Conservation (phyloP, 2,329 filamentous ascomycete genomes). For the Fusarium brachygibbosum region DNA sequence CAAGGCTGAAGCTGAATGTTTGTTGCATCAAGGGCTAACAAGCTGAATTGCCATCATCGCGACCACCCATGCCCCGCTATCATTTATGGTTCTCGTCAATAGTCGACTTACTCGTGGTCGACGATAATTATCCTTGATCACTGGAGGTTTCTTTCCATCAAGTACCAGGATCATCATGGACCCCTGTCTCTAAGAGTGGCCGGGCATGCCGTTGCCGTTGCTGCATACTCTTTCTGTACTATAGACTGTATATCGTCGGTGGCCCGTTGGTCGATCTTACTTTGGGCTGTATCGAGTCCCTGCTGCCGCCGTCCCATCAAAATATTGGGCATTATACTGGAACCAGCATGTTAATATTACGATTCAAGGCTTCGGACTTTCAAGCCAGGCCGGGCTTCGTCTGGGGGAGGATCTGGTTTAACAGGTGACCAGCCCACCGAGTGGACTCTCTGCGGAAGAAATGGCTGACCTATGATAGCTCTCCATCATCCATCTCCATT, state of each 20-base stretch:
- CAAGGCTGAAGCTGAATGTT: slow-evolving; percentile 45
- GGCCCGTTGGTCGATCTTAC: slow-evolving; percentile 48
- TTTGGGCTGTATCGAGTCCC: slow-evolving; percentile 31
- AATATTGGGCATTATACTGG: slow-evolving; percentile 32
- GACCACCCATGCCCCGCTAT: slow-evolving; percentile 30
- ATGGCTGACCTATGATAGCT: slow-evolving; percentile 37
- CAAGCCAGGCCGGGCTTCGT: slow-evolving; percentile 38
- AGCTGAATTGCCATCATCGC: slow-evolving; percentile 38
- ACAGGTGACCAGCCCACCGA: slow-evolving; percentile 47
- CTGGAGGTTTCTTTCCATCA: slow-evolving; percentile 34
- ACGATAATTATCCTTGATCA: slow-evolving; percentile 37
- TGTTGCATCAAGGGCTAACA: slow-evolving; percentile 33
- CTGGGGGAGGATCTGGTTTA: slow-evolving; percentile 48
- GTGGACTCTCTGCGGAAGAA: slow-evolving; percentile 45
- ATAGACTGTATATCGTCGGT: slow-evolving; percentile 42
- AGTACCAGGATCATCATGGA: slow-evolving; percentile 33
- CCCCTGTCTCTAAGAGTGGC: slow-evolving; percentile 43
- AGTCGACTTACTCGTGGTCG: slow-evolving; percentile 32
- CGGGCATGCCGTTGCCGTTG: slow-evolving; percentile 43
- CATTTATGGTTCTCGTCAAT: slow-evolving; percentile 32
- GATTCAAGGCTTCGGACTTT: slow-evolving; percentile 29
- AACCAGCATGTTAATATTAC: slow-evolving; percentile 41
- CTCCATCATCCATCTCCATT: slow-evolving; percentile 38
- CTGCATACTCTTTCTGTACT: slow-evolving; percentile 20
- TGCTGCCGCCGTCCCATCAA: slow-evolving; percentile 30